phyloP scores from a whole-genome alignment of 164 flowering plant species.

The Malania oleifera region DNA sequence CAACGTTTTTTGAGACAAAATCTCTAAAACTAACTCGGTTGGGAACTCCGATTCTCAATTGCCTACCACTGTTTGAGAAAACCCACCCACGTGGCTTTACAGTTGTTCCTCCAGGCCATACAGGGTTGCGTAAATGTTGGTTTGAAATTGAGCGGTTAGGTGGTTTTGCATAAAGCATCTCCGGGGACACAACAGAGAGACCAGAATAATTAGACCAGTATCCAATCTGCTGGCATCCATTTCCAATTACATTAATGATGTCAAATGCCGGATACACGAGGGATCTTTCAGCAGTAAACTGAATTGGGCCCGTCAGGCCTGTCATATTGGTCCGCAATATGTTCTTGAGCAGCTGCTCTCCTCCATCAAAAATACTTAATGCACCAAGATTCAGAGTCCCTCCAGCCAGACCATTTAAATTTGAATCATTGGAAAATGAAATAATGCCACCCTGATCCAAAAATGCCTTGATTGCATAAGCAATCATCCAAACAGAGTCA shows the following conservation, averaged over 20 bases:
- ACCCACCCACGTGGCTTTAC: constrained; percentile 67
- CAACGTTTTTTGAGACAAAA: constrained; percentile 28
- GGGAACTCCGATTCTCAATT: constrained; percentile 55
- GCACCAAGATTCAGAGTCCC: constrained; percentile 41
- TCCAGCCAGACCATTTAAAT: constrained; percentile 11
- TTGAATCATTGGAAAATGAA: constrained; percentile 50
- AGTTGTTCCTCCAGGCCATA: constrained; percentile 57
- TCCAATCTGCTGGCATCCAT: constrained; percentile 38
- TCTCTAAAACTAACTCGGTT: constrained; percentile 40
- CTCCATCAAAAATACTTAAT: constrained; percentile 52
- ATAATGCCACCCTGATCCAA: constrained; percentile 36
- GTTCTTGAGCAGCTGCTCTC: constrained; percentile 28
- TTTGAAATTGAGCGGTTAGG: constrained; percentile 39
- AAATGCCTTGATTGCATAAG: constrained; percentile 37
- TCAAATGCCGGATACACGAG: constrained; percentile 42
- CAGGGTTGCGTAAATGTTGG: constrained; percentile 33
- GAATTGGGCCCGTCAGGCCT: constrained; percentile 52
- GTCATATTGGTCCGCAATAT: constrained; percentile 41
- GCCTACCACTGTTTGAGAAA: constrained; percentile 44
- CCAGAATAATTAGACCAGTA: constrained; percentile 68
- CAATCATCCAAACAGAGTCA: constrained; percentile 64
- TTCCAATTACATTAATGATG: constrained; percentile 41
- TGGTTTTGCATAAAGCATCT: constrained; percentile 33
- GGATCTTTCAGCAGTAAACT: constrained; percentile 32
- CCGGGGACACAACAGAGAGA: constrained; percentile 52